A percentile compares a stretch with the other conserved stretches of the same genome.
These are phyloP conservation scores for Diaporthe longicolla DNA, from an alignment of 2,329 filamentous ascomycete genomes.

Conservation along the genomic window DNA sequence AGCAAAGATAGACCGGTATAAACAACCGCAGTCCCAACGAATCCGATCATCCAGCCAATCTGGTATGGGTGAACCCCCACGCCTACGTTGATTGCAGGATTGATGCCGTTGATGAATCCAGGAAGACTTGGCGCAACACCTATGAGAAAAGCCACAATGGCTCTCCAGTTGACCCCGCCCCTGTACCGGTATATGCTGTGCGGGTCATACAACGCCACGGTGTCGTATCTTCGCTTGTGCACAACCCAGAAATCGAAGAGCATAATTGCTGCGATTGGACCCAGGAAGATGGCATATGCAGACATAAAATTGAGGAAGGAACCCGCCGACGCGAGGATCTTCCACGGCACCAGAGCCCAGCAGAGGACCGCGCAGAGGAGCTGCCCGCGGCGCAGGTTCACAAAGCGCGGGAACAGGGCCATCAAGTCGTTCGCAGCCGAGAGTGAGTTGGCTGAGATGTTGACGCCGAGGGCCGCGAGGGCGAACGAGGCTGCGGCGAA, in stretches of 20 bases:
- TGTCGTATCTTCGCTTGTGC: constrained; percentile 54
- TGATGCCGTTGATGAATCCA: constrained; percentile 44
- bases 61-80: constrained; percentile 38
- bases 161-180: constrained; percentile 53
- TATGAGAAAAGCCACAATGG: constrained; percentile 48
- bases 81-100: constrained; percentile 35
- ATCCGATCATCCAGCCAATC: constrained; percentile 40
- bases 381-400: constrained; percentile 66
- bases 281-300: constrained; percentile 53
- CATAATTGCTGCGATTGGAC: constrained; percentile 57
- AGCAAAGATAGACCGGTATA: constrained; percentile 27
- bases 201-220: constrained; percentile 59
- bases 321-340: constrained; percentile 65
- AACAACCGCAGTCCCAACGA: constrained; percentile 36
- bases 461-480: constrained; percentile 65
- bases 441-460: constrained; percentile 66
- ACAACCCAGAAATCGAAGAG: constrained; percentile 51
- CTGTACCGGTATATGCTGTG: constrained; percentile 57
- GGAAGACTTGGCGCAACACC: constrained; percentile 48
- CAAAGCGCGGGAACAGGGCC: constrained; percentile 64
- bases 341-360: constrained; percentile 70
- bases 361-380: constrained; percentile 58
- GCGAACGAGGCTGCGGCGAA: constrained; percentile 35
- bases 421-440: constrained; percentile 67
- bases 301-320: constrained; percentile 64